Evolutionary conservation across 805 yeast genomes (phyloP).

Genomic region (Wickerhamomyces hampshirensis): DNA sequence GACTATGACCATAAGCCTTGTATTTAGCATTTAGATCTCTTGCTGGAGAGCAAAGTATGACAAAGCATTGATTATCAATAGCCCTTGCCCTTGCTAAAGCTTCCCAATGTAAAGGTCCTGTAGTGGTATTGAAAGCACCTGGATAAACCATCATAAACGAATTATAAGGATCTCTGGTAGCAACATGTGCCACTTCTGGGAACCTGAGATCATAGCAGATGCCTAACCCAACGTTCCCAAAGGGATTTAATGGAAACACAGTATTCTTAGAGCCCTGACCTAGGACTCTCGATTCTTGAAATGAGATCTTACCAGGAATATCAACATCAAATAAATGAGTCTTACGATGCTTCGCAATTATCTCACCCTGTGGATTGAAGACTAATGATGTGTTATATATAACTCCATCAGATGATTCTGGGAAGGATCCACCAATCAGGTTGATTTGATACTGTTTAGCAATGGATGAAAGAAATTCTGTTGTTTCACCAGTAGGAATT

Average conservation of each 20-base stretch:
- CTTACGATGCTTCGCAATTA: constrained; percentile 42
- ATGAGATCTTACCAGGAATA: constrained; percentile 85
- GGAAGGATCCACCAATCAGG: constrained; percentile 89
- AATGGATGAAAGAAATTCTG: constrained; percentile 52
- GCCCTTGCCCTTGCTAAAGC: constrained; percentile 69
- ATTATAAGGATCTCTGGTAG: constrained; percentile 36
- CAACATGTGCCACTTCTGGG: constrained; percentile 69
- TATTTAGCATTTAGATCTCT: constrained; percentile 60
- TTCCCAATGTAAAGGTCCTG: constrained; percentile 85
- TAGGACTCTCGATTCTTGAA: constrained; percentile 53
- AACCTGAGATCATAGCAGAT: constrained; percentile 79
- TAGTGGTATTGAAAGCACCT: constrained; percentile 79
- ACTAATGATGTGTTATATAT: constrained; percentile 71
- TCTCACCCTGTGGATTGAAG: constrained; percentile 64
- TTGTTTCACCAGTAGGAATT: constrained; percentile 68
- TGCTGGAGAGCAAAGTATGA: constrained; percentile 84
- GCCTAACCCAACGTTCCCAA: constrained; percentile 85
- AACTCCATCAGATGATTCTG: constrained; percentile 55
- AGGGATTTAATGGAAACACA: constrained; percentile 38
- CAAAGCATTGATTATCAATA: constrained; percentile 68
- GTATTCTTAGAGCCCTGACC: constrained; percentile 12
- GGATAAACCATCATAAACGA: constrained; percentile 77
- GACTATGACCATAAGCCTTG: constrained; percentile 64
- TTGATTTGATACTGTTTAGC: constrained; percentile 63
- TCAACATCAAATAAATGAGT: constrained; percentile 29